A percentile compares a stretch with the other conserved stretches of the same genome.
Conservation (phyloP, 2,329 filamentous ascomycete species). For the Pyrenochaeta sp. region DNA sequence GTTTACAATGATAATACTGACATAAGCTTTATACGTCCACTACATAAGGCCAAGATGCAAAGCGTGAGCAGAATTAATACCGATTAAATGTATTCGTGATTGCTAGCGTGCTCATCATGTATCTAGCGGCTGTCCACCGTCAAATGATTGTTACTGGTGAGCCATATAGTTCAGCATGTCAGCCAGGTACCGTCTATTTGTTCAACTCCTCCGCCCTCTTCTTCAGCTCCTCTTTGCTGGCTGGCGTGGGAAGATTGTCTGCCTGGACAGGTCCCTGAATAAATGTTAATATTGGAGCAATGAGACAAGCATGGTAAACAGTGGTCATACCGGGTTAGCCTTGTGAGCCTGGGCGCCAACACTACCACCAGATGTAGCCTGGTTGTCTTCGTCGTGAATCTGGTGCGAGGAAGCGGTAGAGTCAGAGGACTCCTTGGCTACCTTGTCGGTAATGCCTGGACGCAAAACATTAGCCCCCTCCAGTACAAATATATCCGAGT, state of each 20-base stretch:
- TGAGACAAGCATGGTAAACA: neutral
- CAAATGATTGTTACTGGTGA: too few species aligned
- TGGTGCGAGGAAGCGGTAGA: constrained; percentile 49
- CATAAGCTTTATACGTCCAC: too few species aligned
- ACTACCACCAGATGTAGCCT: constrained; percentile 46
- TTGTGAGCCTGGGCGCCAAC: constrained; percentile 50
- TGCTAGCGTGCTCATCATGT: too few species aligned
- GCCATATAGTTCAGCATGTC: too few species aligned
- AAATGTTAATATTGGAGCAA: constrained; percentile 10
- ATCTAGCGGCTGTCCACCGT: too few species aligned
- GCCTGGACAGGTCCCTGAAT: constrained; percentile 55
- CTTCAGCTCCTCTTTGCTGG: constrained; percentile 60
- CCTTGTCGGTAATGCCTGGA: constrained; percentile 55
- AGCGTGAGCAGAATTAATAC: too few species aligned
- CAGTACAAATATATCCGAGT: too few species aligned
- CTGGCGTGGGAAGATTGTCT: constrained; percentile 55
- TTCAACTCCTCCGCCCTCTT: constrained; percentile 61
- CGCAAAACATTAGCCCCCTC: neutral
- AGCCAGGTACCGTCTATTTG: constrained; percentile 43
- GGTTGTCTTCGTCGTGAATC: constrained; percentile 45
- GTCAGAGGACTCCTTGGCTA: constrained; percentile 55
- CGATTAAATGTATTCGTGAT: too few species aligned
- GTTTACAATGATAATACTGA: too few species aligned
- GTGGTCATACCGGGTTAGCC: constrained; percentile 47
- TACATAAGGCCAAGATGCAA: too few species aligned